Conservation (phyloP, 768 basidiomycete genomes). For the Boletus vermiculosoides region DNA sequence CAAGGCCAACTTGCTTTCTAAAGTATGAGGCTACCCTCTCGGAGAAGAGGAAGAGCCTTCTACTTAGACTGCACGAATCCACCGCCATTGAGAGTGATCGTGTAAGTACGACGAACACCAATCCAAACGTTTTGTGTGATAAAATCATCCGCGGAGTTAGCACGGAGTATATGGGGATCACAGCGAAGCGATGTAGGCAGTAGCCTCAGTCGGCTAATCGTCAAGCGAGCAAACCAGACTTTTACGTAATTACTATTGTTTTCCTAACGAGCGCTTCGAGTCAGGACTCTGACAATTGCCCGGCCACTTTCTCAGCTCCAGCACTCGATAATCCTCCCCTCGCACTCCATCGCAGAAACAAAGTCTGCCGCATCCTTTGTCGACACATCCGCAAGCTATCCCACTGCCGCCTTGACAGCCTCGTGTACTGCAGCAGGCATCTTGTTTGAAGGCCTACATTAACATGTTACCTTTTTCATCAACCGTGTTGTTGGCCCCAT, state of each 20-base stretch:
- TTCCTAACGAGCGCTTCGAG: no score
- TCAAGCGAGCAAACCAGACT: background rate
- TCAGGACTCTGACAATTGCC: conserved; percentile 26
- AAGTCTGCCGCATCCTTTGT: no score
- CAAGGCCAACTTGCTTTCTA: background rate
- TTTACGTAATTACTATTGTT: background rate
- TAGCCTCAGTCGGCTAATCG: background rate
- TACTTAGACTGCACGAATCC: background rate
- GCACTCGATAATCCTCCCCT: no score
- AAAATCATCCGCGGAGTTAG: background rate
- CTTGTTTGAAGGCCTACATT: no score
- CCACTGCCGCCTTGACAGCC: no score
- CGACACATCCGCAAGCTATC: no score
- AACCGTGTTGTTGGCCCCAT: no score
- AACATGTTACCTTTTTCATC: no score
- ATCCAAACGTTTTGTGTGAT: background rate
- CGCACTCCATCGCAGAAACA: no score
- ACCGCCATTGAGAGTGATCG: background rate
- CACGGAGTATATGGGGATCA: background rate
- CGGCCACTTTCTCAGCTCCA: no score
- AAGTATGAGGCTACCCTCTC: background rate
- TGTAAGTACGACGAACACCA: background rate
- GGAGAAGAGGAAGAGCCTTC: background rate
- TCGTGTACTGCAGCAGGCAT: no score
- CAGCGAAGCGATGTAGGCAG: background rate